Percentiles rank a stretch among this genome's conserved stretches.
Conservation (phyloP, 352 stramenopile genomes). For the Phytophthora fragariae region DNA sequence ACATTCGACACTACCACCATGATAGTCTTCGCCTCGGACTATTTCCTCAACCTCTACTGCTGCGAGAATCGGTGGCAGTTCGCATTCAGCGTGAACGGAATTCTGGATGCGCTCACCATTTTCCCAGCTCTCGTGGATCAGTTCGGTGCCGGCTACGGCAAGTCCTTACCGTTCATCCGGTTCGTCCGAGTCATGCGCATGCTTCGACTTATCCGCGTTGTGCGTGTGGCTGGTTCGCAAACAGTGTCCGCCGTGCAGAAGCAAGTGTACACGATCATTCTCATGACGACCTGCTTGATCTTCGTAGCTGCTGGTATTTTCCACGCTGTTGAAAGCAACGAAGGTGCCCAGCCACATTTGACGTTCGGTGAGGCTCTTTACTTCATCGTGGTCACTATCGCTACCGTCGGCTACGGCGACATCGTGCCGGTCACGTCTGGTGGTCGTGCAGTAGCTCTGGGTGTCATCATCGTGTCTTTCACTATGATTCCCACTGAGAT, state of each 20-base stretch:
- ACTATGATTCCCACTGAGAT: conserved; percentile 66
- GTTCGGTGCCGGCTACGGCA: conserved; percentile 24
- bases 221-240: conserved; percentile 50
- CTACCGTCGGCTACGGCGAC: conserved; percentile 67
- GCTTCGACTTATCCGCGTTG: conserved; percentile 59
- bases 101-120: conserved; percentile 74
- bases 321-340: conserved; percentile 58
- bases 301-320: conserved; percentile 72
- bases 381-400: conserved; percentile 66
- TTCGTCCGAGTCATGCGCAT: conserved; percentile 71
- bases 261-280: conserved; percentile 70
- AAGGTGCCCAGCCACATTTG: conserved; percentile 34
- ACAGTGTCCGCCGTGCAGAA: conserved; percentile 70
- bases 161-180: conserved; percentile 61
- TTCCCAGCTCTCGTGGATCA: conserved; percentile 57
- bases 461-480: conserved; percentile 66
- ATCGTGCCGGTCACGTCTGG: conserved; percentile 51
- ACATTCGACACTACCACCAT: conserved; percentile 52
- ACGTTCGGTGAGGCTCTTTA: conserved; percentile 69
- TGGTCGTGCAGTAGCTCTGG: conserved; percentile 52
- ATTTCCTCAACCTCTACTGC: conserved; percentile 71
- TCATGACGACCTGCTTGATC: conserved; percentile 70
- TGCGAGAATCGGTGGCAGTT: conserved; percentile 62
- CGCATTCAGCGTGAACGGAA: conserved; percentile 57
- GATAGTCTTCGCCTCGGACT: conserved; percentile 61